Base-by-base conservation (phyloP, 345 rosid genomes). In the Sisymbrium irio region DNA sequence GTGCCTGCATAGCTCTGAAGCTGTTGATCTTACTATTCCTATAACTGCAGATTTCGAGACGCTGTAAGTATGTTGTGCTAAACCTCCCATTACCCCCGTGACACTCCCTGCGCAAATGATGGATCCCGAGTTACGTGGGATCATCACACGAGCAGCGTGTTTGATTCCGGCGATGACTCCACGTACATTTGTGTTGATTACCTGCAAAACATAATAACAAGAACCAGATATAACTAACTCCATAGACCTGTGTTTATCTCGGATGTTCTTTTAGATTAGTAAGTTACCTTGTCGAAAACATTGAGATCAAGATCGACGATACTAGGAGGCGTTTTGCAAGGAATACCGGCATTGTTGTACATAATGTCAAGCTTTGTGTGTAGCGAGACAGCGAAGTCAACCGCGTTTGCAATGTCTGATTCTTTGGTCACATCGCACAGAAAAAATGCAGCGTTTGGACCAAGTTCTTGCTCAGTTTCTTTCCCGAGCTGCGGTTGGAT, bases 311-410 rank as follows among this genome's bases (percentile, higher is more conserved):
- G 96, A 61, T 88, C 90, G 4, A 80, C 80, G 15, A 91, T 80
- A 64, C 90, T 88, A 2, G 75, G 82, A 8, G 90, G 80, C 30
- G 88, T 82, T 27, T 61, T 61, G 87, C 98, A 85, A 13, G 95
- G 81, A 0, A 88, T 70, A 39, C 98, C 98, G 0, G 97, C 95
- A 41, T 94, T 94, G 85, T 83, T 86, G 85, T 81, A 88, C 97
- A 91, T 88, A 68, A 91, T 85, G 56, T 89, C 93, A 3, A 94
- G 89, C 56, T 80, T 78, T 55, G 70, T 56, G 71, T 82, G 72
- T 37, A 42, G 71, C 4, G 89, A 82, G 50, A 91, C 67, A 19
- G 97, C 27, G 18, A 84, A 89, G 69, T 89, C 89, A 22, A 89
- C 90, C 0, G 93, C 95, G n/a, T 80, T 56, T 9, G 85, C 82